Evolutionary conservation across 1,284 basidiomycete genomes (phyloP).

Genomic region (Ceratorhiza oryzae-sativae): DNA sequence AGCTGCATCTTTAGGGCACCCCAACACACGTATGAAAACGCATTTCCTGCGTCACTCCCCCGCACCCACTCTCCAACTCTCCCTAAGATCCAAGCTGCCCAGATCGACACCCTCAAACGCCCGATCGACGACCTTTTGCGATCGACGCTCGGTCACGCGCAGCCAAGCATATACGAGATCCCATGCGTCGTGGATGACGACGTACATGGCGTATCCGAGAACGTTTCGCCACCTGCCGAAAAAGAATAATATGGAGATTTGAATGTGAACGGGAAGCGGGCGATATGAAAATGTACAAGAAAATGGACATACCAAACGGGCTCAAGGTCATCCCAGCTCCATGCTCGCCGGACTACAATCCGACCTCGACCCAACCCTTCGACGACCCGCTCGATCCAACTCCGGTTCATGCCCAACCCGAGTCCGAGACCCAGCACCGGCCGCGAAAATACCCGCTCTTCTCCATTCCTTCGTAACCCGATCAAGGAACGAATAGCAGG

Average conservation of each 20-base stretch:
- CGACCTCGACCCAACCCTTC: constrained; percentile 5
- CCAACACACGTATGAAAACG: background rate
- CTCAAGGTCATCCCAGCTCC: constrained; percentile 35
- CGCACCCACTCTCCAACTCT: constrained; percentile 26
- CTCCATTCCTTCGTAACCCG: constrained; percentile 8
- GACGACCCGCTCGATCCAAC: constrained; percentile 12
- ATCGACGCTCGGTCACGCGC: constrained; percentile 28
- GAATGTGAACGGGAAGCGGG: background rate
- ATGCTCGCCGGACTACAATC: constrained; percentile 5
- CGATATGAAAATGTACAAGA: background rate
- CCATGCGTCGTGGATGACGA: constrained; percentile 36
- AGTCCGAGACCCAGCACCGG: constrained; percentile 9
- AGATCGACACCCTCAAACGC: constrained; percentile 35
- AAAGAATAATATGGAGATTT: too few relatives aligned
- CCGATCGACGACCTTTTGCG: constrained; percentile 32
- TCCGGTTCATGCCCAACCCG: constrained; percentile 3
- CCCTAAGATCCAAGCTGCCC: constrained; percentile 23
- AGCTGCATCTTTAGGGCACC: too few relatives aligned
- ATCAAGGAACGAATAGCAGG: constrained; percentile 9
- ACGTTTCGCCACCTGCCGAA: constrained; percentile 30
- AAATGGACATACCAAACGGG: constrained; percentile 21
- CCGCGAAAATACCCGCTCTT: background rate
- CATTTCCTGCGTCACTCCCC: background rate
- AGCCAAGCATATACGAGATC: constrained; percentile 36
- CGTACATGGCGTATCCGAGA: constrained; percentile 32